Evolutionary conservation across 1,284 basidiomycete species (phyloP), one percentile per base, ranked within the genome.

Genomic region (Boletus sp.): DNA sequence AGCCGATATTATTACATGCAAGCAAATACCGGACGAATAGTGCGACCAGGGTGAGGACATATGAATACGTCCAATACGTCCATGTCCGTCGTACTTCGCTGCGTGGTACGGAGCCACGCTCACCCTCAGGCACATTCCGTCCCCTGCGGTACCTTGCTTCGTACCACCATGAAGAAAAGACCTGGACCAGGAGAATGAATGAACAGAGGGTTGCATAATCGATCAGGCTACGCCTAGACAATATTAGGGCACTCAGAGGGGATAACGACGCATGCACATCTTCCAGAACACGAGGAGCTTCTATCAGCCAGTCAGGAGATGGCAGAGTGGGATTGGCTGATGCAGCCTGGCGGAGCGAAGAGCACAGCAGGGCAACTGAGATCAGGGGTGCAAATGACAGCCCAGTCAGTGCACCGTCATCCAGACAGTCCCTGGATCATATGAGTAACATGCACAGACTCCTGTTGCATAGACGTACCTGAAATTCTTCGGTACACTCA

Each of bases 401-500:
- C 1, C 86, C 91, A 34, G 88, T 91, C 52, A 90, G 70, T 22
- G 86, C 81, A 4, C 92, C 92, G 62, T 94, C 91, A 64, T 94
- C 91, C 8, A 78, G 69, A 40, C 84, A 87, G 50, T 88, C 81
- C 57, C 90, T 91, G 60, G 30, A 20, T 35, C 45, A 58, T 48
- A 52, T 48, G 42, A 54, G 41, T 32, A 47, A 40, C 22, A 44
- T 52, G 32, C 22, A 34, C 20, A 46, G 20, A 41, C 30, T 19
- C 16, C 46, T 19, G 16, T 10, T 20, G n/a, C 13, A 44, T 25
- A 44, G 26, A 58, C 70, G 25, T 52, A 86, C 88, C 88, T 75
- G 61, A 88, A 91, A 59, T 91, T 89, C 65, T 89, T 88, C 0
- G 86, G 84, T 8, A 90, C 87, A n/a, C 88, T 87, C 88, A 91